Conservation (phyloP, 345 rosid genomes). For the Raphanus raphanistrum region DNA sequence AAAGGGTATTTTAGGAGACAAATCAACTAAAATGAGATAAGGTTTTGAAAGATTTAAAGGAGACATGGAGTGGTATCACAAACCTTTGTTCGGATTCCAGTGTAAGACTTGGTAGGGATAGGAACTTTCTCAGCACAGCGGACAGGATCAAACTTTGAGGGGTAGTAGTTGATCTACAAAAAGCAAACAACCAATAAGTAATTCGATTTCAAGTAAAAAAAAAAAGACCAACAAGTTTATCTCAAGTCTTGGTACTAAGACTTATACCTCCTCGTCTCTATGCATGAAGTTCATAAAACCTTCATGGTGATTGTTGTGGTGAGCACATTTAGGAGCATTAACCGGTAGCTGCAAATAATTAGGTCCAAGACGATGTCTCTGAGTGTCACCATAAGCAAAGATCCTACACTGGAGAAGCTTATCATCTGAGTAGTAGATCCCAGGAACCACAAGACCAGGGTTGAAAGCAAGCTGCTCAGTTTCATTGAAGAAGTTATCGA, state of each 20-base stretch:
- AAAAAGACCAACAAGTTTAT: background rate
- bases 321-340: constrained; percentile 95
- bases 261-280: constrained; percentile 88
- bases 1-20: background rate
- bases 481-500: constrained; percentile 93
- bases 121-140: constrained; percentile 84
- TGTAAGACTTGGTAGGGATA: constrained; percentile 51
- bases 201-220: background rate
- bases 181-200: constrained; percentile 7
- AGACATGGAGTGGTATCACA: background rate
- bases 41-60: background rate
- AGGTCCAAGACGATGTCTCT: constrained; percentile 97
- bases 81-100: constrained; percentile 85
- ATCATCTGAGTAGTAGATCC: constrained; percentile 85
- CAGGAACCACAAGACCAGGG: constrained; percentile 91
- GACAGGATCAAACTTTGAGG: constrained; percentile 81
- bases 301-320: constrained; percentile 94
- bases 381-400: constrained; percentile 93
- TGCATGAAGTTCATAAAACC: constrained; percentile 98
- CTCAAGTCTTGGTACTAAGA: constrained; percentile 3
- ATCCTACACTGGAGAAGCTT: constrained; percentile 91
- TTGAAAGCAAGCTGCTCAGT: constrained; percentile 95
- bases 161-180: constrained; percentile 82
- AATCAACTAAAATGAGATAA: background rate
- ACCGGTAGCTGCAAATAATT: constrained; percentile 92